Percentiles rank a stretch among this genome's conserved stretches.
Conservation (phyloP, 2,329 filamentous ascomycete genomes). For the Colletotrichum kahawae region DNA sequence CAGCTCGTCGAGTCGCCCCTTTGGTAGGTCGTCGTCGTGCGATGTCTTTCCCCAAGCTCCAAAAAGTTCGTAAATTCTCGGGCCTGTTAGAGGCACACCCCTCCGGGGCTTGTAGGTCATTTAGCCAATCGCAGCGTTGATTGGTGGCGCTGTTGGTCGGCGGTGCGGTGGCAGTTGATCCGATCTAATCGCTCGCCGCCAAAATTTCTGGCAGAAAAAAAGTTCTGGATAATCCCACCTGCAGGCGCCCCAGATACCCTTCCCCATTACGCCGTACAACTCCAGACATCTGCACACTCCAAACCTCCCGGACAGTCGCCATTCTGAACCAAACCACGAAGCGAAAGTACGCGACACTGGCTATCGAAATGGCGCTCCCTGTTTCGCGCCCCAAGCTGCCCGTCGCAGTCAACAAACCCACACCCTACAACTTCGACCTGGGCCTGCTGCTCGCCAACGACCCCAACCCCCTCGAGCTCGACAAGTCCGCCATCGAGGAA, state of each 20-base stretch:
- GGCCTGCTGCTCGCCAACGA: constrained; percentile 85
- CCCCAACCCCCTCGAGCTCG: constrained; percentile 76
- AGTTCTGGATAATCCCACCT: constrained; percentile 19
- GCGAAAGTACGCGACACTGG: background rate
- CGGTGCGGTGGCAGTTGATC: constrained; percentile 20
- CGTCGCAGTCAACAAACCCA: constrained; percentile 78
- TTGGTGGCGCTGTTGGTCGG: constrained; percentile 2
- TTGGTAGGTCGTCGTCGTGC: constrained; percentile 18
- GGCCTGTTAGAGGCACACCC: constrained; percentile 10
- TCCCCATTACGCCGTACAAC: background rate
- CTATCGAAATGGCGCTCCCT: constrained; percentile 38
- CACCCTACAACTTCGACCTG: constrained; percentile 93
- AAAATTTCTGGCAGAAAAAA: constrained; percentile 24
- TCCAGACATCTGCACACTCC: background rate
- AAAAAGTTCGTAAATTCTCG: constrained; percentile 23
- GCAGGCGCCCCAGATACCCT: background rate
- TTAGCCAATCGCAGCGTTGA: constrained; percentile 7
- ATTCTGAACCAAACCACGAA: background rate
- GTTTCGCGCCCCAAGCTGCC: constrained; percentile 56
- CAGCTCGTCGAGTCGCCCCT: constrained; percentile 16
- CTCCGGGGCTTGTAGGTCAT: background rate
- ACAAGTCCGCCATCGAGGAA: constrained; percentile 62
- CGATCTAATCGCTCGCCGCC: constrained; percentile 19
- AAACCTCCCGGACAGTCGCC: background rate
- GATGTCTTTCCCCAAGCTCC: constrained; percentile 15